Percentiles rank a stretch among this genome's conserved stretches.
Evolutionary conservation across 1,139 yeast genomes (phyloP).

Genomic region (Pichia terricola): DNA sequence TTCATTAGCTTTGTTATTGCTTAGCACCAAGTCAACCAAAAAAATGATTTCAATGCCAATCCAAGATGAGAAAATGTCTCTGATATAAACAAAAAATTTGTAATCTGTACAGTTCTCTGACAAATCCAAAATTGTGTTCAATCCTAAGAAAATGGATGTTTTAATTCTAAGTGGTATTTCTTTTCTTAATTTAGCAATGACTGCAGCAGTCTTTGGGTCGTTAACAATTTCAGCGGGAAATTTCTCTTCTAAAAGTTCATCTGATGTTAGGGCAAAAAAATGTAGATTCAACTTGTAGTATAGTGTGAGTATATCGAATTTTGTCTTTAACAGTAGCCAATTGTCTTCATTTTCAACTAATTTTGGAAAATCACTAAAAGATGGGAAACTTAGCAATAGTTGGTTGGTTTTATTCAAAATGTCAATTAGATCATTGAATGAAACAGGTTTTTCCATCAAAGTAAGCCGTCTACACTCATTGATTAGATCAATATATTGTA

Average conservation of each 20-base stretch:
- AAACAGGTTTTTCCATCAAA: not conserved
- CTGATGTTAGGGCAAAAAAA: not conserved
- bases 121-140: conserved; percentile 2
- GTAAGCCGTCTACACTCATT: conserved; percentile 2
- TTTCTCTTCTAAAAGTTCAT: not conserved
- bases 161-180: conserved; percentile 1
- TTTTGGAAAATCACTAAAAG: conserved; percentile 2
- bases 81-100: conserved; percentile 6
- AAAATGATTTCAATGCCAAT: conserved; percentile 3
- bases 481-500: not conserved
- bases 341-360: conserved; percentile 4
- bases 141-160: conserved; percentile 1
- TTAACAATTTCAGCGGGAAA: conserved; percentile 1
- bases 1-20: no score
- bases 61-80: conserved; percentile 9
- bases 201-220: not conserved
- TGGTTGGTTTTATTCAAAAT: not conserved
- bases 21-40: conserved; percentile 1
- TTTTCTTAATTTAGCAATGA: conserved; percentile 1
- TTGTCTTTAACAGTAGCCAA: conserved; percentile 6
- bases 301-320: conserved; percentile 5
- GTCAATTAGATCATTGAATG: conserved; percentile 4
- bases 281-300: not conserved
- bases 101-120: conserved; percentile 1
- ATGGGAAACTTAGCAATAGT: not conserved